Base-by-base conservation (phyloP, 208 protist species). In the Spironucleus salmonicida region DNA sequence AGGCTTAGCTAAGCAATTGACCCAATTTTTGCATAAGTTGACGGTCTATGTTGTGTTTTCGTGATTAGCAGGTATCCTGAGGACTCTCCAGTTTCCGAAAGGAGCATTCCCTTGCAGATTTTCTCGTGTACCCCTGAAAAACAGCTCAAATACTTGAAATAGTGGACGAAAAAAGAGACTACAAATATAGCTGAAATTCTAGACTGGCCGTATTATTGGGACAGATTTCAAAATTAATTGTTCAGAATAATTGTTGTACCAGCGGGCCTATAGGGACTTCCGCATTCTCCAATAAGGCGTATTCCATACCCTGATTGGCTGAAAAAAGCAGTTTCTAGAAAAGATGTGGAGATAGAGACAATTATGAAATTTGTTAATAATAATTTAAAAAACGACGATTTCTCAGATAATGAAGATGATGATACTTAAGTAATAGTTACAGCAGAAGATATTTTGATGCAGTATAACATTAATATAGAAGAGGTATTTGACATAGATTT, bases 161-260 rank as follows among this genome's bases (percentile, higher is more conserved):
- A 94, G 78, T 97, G 93, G 94, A 62, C 58, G n/a, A 4, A 45
- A n/a, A 49, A 85, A 66, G 68, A 30, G n/a, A 53, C 89, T 35
- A 79, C 89, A 30, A 87, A 95, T 80, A 77, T 97, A 30, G 85
- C 88, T 62, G 75, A 86, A 53, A 83, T 99, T 34, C 83, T 99
- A 19, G 96, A 99, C 84, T 99, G 96, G 96, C 89, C 96, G 76
- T 82, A 83, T 41, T 88, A 95, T 90, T 0, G 42, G 39, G 85
- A 88, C 1, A 89, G 96, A 62, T 90, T 98, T 57, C 91, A 82
- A 57, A 87, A 85, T 9, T 88, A 89, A 58, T 92, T 99, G 71
- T 93, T 97, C 83, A 99, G 98, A 82, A 98, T 99, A 76, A 92
- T 99, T 75, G 97, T 93, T 9, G 98, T 99, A 79, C 96, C 96